Evolutionary conservation across 2,329 filamentous ascomycete genomes (phyloP).

Genomic region (Colletotrichum sp.): DNA sequence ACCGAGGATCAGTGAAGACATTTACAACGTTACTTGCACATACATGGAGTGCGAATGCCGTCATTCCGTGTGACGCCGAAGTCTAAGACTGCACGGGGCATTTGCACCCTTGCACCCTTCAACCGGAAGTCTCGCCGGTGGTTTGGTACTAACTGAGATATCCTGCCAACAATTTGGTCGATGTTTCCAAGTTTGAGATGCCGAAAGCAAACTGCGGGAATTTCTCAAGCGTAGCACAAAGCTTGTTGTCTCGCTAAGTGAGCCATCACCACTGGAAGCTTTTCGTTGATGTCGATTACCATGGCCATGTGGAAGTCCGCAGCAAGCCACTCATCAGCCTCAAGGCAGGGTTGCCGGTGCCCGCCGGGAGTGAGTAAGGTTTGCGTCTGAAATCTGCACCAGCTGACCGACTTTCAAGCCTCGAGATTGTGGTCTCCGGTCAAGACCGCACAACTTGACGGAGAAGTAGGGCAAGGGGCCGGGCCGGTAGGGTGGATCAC

Average conservation of each 20-base stretch:
- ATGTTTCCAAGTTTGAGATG: not conserved
- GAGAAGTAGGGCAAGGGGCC: not conserved
- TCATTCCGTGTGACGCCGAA: not conserved
- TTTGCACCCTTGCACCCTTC: not conserved
- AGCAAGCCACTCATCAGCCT: not conserved
- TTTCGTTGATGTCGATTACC: not conserved
- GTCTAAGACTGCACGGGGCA: not conserved
- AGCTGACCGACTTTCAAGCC: not conserved
- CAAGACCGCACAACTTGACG: not conserved
- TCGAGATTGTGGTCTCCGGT: not conserved
- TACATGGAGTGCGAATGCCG: not conserved
- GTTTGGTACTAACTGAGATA: not conserved
- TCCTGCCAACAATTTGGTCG: rapidly evolving
- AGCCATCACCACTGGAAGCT: not conserved
- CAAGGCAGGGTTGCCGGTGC: not conserved
- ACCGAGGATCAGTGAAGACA: not conserved
- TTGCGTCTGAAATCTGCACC: rapidly evolving
- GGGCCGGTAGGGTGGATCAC: not conserved
- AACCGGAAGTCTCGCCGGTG: not conserved
- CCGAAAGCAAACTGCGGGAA: not conserved
- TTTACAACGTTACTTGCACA: not conserved
- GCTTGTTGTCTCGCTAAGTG: not conserved
- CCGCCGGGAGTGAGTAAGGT: not conserved
- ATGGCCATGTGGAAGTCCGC: not conserved
- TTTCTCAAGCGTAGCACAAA: not conserved